A percentile compares a stretch with the other conserved stretches of the same genome.
Evolutionary conservation across 257 asterid species (phyloP).

Genomic region (Mentha longifolia): DNA sequence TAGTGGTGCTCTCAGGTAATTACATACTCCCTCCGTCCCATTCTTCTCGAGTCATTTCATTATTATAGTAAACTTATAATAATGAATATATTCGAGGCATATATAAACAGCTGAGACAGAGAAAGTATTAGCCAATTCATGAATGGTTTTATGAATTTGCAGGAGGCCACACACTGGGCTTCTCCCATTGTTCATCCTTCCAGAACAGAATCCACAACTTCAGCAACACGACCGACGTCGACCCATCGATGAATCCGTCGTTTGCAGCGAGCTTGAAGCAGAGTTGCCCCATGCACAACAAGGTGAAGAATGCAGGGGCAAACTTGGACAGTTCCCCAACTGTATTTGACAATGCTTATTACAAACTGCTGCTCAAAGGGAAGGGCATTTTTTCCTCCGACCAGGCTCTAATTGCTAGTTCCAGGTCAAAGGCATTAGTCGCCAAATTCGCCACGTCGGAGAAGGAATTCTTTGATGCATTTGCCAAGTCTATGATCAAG

Average conservation of each 20-base stretch:
- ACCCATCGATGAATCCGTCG: constrained; percentile 62
- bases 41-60: too few relatives aligned
- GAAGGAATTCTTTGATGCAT: constrained; percentile 54
- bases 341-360: constrained; percentile 70
- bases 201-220: constrained; percentile 85
- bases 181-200: constrained; percentile 86
- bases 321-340: constrained; percentile 63
- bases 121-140: too few relatives aligned
- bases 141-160: background rate
- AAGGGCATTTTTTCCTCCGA: constrained; percentile 72
- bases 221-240: constrained; percentile 48
- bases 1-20: constrained; percentile 74
- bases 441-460: constrained; percentile 59
- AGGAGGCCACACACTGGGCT: constrained; percentile 95
- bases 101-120: too few relatives aligned
- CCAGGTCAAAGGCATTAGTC: constrained; percentile 60
- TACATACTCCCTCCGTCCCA: too few relatives aligned
- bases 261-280: constrained; percentile 61
- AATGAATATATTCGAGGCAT: too few relatives aligned
- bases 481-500: constrained; percentile 74
- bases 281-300: constrained; percentile 67
- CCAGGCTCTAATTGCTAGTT: constrained; percentile 56
- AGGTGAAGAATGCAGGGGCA: constrained; percentile 64
- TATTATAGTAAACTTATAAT: too few relatives aligned
- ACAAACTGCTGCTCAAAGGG: constrained; percentile 65